Conservation (phyloP, 306 rosid species). For the Glycine soja region DNA sequence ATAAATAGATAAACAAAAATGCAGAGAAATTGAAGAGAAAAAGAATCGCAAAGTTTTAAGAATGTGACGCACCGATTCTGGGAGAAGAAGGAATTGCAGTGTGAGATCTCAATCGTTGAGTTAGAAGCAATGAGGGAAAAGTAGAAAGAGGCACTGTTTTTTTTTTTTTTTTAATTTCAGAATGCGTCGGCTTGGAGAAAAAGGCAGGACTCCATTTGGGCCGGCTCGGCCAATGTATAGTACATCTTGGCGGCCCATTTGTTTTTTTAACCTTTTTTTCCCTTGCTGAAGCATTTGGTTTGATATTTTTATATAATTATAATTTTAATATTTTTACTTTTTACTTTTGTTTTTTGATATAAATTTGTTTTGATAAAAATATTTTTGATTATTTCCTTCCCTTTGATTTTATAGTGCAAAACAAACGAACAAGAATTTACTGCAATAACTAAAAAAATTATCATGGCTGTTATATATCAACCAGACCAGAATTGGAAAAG, state of each 20-base stretch:
- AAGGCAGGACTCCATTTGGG: neutral
- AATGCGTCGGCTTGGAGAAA: slow-evolving; percentile 27
- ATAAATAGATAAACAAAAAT: neutral
- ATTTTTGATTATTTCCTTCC: too few species aligned
- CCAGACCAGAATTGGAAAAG: too few species aligned
- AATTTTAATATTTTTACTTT: too few species aligned
- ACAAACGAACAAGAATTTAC: too few species aligned
- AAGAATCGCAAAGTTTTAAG: neutral
- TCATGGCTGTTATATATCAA: too few species aligned
- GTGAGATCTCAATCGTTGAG: slow-evolving; percentile 43
- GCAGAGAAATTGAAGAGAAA: neutral
- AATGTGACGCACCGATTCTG: slow-evolving; percentile 37
- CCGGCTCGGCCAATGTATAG: neutral
- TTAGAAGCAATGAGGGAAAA: slow-evolving; percentile 36
- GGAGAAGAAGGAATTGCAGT: slow-evolving; percentile 32
- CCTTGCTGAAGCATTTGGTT: too few species aligned
- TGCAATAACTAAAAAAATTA: too few species aligned
- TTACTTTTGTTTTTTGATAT: too few species aligned
- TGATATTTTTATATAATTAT: too few species aligned
- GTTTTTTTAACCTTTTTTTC: too few species aligned
- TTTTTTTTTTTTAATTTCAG: neutral
- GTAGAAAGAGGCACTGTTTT: neutral
- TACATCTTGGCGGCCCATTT: neutral
- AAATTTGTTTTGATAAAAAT: too few species aligned
- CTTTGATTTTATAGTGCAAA: too few species aligned